phyloP scores from a whole-genome alignment of 176 grass and related monocot genomes.

The Cenchrus purpureus region DNA sequence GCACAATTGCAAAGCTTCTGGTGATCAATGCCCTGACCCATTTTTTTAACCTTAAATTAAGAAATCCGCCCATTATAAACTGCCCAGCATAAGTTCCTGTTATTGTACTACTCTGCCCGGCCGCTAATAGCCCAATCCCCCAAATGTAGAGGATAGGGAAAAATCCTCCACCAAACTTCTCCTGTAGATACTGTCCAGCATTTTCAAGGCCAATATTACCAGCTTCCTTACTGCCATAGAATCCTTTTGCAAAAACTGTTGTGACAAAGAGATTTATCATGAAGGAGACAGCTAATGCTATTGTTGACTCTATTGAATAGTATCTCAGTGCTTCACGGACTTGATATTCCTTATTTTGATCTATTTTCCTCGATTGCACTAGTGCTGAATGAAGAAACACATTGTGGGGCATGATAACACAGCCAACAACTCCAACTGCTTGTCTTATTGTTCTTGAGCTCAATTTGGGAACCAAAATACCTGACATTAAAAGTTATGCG shows the following conservation, averaged over 20 bases:
- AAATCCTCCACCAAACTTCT: slow-evolving; percentile 82
- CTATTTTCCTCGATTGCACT: slow-evolving; percentile 91
- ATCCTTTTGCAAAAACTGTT: slow-evolving; percentile 91
- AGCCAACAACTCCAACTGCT: slow-evolving; percentile 96
- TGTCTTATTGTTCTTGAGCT: slow-evolving; percentile 94
- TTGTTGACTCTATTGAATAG: slow-evolving; percentile 94
- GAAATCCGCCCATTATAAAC: slow-evolving; percentile 99
- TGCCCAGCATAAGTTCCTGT: slow-evolving; percentile 99
- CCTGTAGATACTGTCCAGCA: slow-evolving; percentile 87
- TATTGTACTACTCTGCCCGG: slow-evolving; percentile 95
- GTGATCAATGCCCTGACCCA: slow-evolving; percentile 92
- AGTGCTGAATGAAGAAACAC: slow-evolving; percentile 97
- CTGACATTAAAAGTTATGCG: slow-evolving; percentile 43
- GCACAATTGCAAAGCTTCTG: slow-evolving; percentile 88
- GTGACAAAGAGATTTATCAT: slow-evolving; percentile 97
- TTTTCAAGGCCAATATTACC: slow-evolving; percentile 90
- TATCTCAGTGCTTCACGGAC: slow-evolving; percentile 95
- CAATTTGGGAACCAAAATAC: slow-evolving; percentile 88
- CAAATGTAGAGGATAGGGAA: slow-evolving; percentile 97
- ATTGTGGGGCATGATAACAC: slow-evolving; percentile 99
- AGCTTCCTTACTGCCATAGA: slow-evolving; percentile 85
- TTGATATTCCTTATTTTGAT: slow-evolving; percentile 80
- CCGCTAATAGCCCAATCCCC: slow-evolving; percentile 89
- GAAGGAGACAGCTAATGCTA: slow-evolving; percentile 80
- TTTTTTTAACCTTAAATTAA: slow-evolving; percentile 90